A percentile compares a stretch with the other conserved stretches of the same genome.
Conservation (phyloP, 805 yeast genomes). For the Lipomyces orientalis region DNA sequence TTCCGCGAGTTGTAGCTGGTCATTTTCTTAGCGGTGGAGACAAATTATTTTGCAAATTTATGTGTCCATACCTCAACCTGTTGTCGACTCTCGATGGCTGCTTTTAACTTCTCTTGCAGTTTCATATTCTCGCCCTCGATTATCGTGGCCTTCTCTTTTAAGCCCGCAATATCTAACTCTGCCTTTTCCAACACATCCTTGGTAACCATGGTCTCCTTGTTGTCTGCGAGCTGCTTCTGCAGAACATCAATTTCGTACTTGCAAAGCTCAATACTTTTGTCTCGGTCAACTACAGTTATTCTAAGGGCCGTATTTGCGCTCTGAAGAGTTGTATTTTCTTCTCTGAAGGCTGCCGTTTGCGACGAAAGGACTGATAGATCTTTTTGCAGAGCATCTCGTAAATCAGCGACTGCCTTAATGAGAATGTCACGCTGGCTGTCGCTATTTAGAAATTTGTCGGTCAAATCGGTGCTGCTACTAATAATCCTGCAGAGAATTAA, state of each 20-base stretch:
- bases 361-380: conserved; percentile 5
- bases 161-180: not conserved
- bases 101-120: not conserved
- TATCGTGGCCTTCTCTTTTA: not conserved
- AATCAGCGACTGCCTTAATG: not conserved
- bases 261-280: conserved; percentile 2
- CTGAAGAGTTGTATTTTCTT: conserved; percentile 5
- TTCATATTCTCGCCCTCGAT: not conserved
- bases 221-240: not conserved
- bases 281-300: not conserved
- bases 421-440: not conserved
- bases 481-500: not conserved
- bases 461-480: not conserved
- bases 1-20: not conserved
- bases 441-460: not conserved
- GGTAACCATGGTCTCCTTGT: conserved; percentile 6
- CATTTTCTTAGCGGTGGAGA: not conserved
- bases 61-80: not conserved
- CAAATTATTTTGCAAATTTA: not conserved
- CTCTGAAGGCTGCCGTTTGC: conserved; percentile 4
- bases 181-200: not conserved
- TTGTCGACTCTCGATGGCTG: not conserved
- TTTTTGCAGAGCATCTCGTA: conserved; percentile 6
- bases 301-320: conserved; percentile 2
- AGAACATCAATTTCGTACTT: conserved; percentile 1